Percentiles rank a stretch among this genome's conserved stretches.
Conservation (phyloP, 2,329 filamentous ascomycete genomes). For the Sphaerulina populicola region DNA sequence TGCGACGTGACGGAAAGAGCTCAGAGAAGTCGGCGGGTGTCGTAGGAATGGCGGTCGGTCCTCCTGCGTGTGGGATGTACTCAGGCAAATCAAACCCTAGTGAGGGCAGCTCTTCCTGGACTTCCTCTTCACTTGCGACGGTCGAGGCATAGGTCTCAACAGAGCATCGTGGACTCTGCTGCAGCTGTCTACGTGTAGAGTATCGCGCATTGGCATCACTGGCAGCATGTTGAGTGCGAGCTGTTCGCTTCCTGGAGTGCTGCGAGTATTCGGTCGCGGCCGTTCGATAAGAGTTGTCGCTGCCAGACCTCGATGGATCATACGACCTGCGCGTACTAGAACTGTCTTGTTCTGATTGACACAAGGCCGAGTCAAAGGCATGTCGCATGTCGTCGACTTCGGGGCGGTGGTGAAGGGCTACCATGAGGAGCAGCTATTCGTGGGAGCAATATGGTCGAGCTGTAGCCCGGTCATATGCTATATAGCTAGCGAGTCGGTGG, state of each 20-base stretch:
- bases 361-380: constrained; percentile 23
- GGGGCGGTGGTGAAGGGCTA: constrained; percentile 26
- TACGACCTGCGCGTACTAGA: constrained; percentile 19
- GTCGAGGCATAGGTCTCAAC: constrained; percentile 75
- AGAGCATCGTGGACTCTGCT: constrained; percentile 49
- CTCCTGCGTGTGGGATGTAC: constrained; percentile 54
- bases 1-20: constrained; percentile 76
- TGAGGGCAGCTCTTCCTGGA: constrained; percentile 34
- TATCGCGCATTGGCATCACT: constrained; percentile 19
- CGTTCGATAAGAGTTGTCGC: constrained; percentile 27
- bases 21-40: constrained; percentile 73
- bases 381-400: constrained; percentile 27
- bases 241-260: constrained; percentile 20
- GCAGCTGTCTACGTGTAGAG: constrained; percentile 20
- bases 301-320: constrained; percentile 14
- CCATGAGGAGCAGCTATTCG: constrained; percentile 13
- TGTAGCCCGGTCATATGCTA: constrained; percentile 9
- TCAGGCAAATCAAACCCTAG: constrained; percentile 51
- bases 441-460: constrained; percentile 1
- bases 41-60: constrained; percentile 50
- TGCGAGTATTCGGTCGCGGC: constrained; percentile 24
- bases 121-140: constrained; percentile 53
- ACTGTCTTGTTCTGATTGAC: constrained; percentile 19
- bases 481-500: constrained; percentile 1
- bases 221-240: constrained; percentile 21